A percentile compares a stretch with the other conserved stretches of the same genome.
phyloP scores from a whole-genome alignment of 2,329 filamentous ascomycete genomes.

The Pseudogymnoascus sp. region DNA sequence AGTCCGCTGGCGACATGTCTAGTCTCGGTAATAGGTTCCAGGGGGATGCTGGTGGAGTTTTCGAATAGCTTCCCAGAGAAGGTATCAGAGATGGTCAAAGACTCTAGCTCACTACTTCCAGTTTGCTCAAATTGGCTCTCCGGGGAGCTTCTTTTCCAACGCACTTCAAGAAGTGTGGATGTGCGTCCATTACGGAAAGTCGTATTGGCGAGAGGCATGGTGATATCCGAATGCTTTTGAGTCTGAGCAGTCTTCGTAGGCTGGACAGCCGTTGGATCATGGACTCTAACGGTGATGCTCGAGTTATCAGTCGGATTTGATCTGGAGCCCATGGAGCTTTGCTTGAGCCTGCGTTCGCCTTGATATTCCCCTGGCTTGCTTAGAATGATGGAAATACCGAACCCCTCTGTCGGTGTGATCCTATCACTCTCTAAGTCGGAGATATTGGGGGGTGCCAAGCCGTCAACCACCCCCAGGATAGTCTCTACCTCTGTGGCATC shows the following conservation, averaged over 20 bases:
- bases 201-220: slow-evolving; percentile 69
- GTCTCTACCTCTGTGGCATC: slow-evolving; percentile 38
- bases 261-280: neutral
- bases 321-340: neutral
- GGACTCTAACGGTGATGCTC: slow-evolving; percentile 23
- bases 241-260: neutral
- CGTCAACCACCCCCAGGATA: slow-evolving; percentile 51
- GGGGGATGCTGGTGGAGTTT: neutral
- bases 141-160: slow-evolving; percentile 32
- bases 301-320: slow-evolving; percentile 16
- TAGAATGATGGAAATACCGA: slow-evolving; percentile 47
- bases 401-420: slow-evolving; percentile 33
- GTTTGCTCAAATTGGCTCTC: slow-evolving; percentile 6
- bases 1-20: slow-evolving; percentile 58
- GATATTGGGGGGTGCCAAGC: slow-evolving; percentile 36
- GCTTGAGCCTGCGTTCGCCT: slow-evolving; percentile 36
- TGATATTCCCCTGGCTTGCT: slow-evolving; percentile 38
- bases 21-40: neutral
- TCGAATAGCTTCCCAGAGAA: neutral
- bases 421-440: neutral
- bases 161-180: slow-evolving; percentile 50
- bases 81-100: neutral
- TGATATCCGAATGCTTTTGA: slow-evolving; percentile 32
- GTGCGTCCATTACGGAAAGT: slow-evolving; percentile 64
- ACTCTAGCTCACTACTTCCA: neutral